Base-by-base conservation (phyloP, 805 yeast genomes). In the Hanseniaspora nectarophila region DNA sequence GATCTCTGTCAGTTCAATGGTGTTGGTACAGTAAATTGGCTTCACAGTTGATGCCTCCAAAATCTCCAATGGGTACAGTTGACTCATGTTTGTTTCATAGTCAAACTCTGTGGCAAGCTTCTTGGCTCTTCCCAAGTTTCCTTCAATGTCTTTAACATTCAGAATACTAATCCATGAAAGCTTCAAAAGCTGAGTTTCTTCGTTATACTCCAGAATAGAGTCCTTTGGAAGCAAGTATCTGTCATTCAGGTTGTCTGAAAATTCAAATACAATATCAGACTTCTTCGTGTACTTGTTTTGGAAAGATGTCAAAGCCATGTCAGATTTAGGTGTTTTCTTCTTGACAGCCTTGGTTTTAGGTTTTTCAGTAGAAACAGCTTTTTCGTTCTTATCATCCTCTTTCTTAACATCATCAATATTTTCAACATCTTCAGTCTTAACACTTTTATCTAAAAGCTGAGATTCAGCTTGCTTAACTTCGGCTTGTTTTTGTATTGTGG, bases 261-360 rank as follows among this genome's bases (percentile, higher is more conserved):
- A 90, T 64, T 92, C 98, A 63, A 90, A 81, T 5, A 88, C 81
- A 37, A 92, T 63, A 50, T 85, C 82, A 0, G 94, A 87, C 58
- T 78, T 77, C 34, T 74, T 63, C 21, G 77, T 68, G 59, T 83
- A 84, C 62, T 79, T 75, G 58, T 82, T 89, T 60, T 85, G 94
- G 59, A 84, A 83, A 0, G 88, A 81, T 0, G 92, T 83, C 47
- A 85, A 66, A 58, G 77, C 79, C 55, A 73, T 78, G 43, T 81
- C 85, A 54, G 72, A 61, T 58, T 60, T 59, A 4, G 58, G 46
- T 44, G 43, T 12, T n/a, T 44, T 33, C 13, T 53, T 53, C 21
- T 53, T 49, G 38, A 39, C 50, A 42, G 44, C 38, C 43, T 51
- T 56, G 18, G 23, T 37, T 44, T 54, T 29, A 29, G 23, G 21